Evolutionary conservation across 306 rosid species (phyloP), one percentile per base, ranked within the genome.

Genomic region (Vigna mungo): DNA sequence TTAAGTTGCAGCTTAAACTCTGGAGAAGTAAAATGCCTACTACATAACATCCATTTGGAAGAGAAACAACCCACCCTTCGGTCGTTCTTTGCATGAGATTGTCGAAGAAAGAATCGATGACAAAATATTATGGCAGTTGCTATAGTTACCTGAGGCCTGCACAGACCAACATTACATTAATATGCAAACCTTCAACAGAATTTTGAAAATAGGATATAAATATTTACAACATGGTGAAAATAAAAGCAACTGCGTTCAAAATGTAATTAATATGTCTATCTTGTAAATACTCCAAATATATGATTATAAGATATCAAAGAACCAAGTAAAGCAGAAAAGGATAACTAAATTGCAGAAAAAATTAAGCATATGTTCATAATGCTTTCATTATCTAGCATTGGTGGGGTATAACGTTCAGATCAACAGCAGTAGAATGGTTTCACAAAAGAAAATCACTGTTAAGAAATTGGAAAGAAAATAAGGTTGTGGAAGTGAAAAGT

Each of bases 61-160:
- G 71, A 16, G 56, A 23, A 79, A 71, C 43, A 82, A 83, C 89
- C 73, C 83, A 86, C 89, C 89, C 89, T 83, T 77, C 87, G 43
- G 59, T 86, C 85, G 0, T 83, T 83, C 81, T 55, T 80, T 77
- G 85, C 89, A 83, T 80, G 89, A 77, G 87, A 86, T 68, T 86
- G 89, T 7, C 86, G 83, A 77, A 86, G 85, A 80, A 83, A 86
- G 79, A 83, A 86, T 71, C 89, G 87, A 73, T 86, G 89, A 70
- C 89, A 86, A 78, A 86, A 86, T 41, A 86, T 78, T 68, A 86
- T 83, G 52, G 89, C 89, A 4, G 89, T 86, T 36, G 89, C 89
- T 72, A 86, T 86, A 55, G 87, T 86, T 72, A 86, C 79, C 80
- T 86, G 89, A 62, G 89, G 89, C 81, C 89, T 86, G 87, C 83